Evolutionary conservation across 352 stramenopile species (phyloP).

Genomic region (Blastocystis sp.): DNA sequence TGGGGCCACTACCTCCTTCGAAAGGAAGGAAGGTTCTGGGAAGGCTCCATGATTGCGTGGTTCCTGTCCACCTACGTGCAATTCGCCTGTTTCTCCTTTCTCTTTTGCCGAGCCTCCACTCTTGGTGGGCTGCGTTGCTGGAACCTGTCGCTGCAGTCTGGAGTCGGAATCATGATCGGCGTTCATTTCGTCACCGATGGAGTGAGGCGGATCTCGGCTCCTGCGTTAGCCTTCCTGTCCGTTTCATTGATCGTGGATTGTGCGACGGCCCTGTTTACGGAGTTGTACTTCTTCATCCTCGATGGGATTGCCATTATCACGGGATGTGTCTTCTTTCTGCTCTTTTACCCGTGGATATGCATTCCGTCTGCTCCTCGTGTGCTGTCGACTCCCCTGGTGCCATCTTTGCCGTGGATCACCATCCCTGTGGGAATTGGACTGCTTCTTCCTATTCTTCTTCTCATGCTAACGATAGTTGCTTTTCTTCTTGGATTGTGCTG

Average conservation of each 20-base stretch:
- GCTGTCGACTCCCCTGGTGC: neutral
- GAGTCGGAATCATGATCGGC: neutral
- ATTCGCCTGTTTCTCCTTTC: slow-evolving; percentile 3
- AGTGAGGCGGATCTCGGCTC: neutral
- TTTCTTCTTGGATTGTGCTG: neutral
- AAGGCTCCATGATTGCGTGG: neutral
- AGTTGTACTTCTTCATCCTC: neutral
- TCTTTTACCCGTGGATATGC: slow-evolving; percentile 1
- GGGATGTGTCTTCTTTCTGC: neutral
- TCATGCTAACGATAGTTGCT: neutral
- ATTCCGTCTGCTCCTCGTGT: neutral
- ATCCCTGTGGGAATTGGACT: neutral
- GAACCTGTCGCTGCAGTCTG: neutral
- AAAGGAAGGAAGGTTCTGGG: neutral
- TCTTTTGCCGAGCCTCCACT: neutral
- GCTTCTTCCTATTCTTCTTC: neutral
- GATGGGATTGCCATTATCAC: neutral
- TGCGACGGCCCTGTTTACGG: neutral
- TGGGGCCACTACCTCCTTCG: slow-evolving; percentile 4
- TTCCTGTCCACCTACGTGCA: neutral
- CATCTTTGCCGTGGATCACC: neutral
- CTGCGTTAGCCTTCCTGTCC: neutral
- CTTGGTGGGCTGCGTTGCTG: neutral
- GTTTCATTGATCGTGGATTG: neutral
- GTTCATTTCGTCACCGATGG: neutral